Evolutionary conservation across 257 asterid genomes (phyloP).

Genomic region (Striga asiatica): DNA sequence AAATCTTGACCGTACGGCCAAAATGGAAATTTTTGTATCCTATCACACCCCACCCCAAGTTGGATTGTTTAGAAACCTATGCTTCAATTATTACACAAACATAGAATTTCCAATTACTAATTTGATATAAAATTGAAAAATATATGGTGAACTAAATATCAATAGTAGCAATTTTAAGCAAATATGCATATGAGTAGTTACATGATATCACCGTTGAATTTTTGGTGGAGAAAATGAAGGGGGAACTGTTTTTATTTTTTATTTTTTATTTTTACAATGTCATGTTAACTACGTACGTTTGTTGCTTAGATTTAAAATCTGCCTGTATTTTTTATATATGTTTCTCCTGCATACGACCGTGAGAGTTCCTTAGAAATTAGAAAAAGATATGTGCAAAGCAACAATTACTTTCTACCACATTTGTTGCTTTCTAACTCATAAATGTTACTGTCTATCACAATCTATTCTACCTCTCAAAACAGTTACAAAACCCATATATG

Average conservation of each 20-base stretch:
- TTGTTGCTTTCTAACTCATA: conserved; percentile 6
- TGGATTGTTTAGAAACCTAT: too few species aligned
- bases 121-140: too few species aligned
- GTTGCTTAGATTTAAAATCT: not conserved
- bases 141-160: too few species aligned
- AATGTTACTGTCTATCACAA: conserved; percentile 5
- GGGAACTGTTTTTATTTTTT: conserved; percentile 18
- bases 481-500: too few species aligned
- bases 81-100: too few species aligned
- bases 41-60: too few species aligned
- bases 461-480: too few species aligned
- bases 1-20: too few species aligned
- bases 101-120: too few species aligned
- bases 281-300: conserved; percentile 8
- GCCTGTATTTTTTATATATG: not conserved
- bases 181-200: not conserved
- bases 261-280: too few species aligned
- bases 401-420: conserved; percentile 44
- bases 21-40: too few species aligned
- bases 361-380: conserved; percentile 28
- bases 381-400: conserved; percentile 27
- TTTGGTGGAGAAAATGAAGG: conserved; percentile 42
- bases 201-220: not conserved
- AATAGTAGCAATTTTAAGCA: not conserved
- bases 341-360: not conserved